These are phyloP conservation scores for Lentinula sp. DNA, from an alignment of 768 basidiomycete species.

Conservation along the genomic window DNA sequence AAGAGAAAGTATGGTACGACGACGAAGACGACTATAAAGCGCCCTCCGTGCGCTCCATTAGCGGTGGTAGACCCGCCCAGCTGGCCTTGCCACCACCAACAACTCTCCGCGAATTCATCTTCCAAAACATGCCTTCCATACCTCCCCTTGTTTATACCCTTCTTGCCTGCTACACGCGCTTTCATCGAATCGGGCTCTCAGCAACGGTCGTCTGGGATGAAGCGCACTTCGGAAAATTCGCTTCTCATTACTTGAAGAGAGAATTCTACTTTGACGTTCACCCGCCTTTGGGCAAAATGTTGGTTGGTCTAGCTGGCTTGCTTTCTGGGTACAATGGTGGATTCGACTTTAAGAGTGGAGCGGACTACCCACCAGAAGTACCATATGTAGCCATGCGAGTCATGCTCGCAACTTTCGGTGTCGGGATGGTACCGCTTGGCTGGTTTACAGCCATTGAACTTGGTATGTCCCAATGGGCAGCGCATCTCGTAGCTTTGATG, in stretches of 20 bases:
- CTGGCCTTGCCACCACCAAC: constrained; percentile 61
- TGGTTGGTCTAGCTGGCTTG: constrained; percentile 90
- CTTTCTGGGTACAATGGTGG: constrained; percentile 86
- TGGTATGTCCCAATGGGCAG: constrained; percentile 84
- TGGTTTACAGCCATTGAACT: constrained; percentile 97
- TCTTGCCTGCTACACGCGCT: constrained; percentile 91
- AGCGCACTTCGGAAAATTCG: constrained; percentile 99
- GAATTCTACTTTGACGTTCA: constrained; percentile 99
- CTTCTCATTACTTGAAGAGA: constrained; percentile 95
- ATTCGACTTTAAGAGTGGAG: constrained; percentile 94
- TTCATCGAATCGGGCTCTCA: constrained; percentile 85
- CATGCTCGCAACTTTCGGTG: constrained; percentile 90
- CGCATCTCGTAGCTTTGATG: constrained; percentile 92
- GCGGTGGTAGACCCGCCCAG: constrained; percentile 58
- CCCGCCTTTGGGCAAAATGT: constrained; percentile 97
- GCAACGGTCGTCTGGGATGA: constrained; percentile 96
- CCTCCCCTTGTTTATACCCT: constrained; percentile 85
- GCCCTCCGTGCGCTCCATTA: constrained; percentile 31
- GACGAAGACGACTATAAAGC: constrained; percentile 49
- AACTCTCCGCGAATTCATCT: constrained; percentile 67
- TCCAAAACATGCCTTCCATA: constrained; percentile 76
- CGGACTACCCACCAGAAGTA: constrained; percentile 72
- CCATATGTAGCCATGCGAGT: constrained; percentile 95
- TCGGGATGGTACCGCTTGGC: constrained; percentile 90
- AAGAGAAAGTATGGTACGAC: constrained; percentile 23